Conservation (phyloP, 306 rosid genomes). For the Vicia faba region DNA sequence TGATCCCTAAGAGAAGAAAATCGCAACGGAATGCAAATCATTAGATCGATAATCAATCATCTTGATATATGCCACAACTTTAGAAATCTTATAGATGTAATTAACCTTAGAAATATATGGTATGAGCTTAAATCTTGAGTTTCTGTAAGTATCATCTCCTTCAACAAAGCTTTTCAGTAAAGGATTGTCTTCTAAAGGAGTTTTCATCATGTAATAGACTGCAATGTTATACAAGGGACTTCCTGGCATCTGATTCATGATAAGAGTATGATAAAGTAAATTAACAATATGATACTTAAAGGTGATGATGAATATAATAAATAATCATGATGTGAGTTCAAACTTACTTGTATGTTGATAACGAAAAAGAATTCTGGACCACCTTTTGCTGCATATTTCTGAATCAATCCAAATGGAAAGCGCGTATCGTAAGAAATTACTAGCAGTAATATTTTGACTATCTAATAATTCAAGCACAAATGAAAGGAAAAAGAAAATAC, state of each 20-base stretch:
- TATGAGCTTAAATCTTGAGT: constrained; percentile 87
- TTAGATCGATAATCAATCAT: too few species aligned
- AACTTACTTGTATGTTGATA: constrained; percentile 67
- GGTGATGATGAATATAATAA: constrained; percentile 2
- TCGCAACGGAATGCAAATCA: constrained; percentile 6
- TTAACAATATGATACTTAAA: constrained; percentile 9
- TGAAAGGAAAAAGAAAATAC: constrained; percentile 41
- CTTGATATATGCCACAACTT: not conserved
- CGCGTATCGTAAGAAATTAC: constrained; percentile 3
- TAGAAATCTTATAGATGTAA: constrained; percentile 11
- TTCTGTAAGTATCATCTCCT: constrained; percentile 85
- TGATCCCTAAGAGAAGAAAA: constrained; percentile 65
- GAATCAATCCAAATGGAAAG: constrained; percentile 39
- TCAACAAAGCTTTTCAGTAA: constrained; percentile 66
- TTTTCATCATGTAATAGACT: constrained; percentile 69
- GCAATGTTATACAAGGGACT: constrained; percentile 62
- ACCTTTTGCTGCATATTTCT: constrained; percentile 70
- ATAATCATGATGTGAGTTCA: constrained; percentile 19
- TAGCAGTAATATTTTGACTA: not conserved
- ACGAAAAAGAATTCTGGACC: constrained; percentile 82
- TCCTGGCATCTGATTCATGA: constrained; percentile 66
- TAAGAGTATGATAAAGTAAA: constrained; percentile 1
- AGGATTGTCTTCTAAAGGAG: constrained; percentile 76
- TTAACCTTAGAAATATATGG: constrained; percentile 59
- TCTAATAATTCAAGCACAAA: not conserved